These are phyloP conservation scores for Thermomyces lanuginosus DNA, from an alignment of 2,329 filamentous ascomycete genomes.

Conservation along the genomic window DNA sequence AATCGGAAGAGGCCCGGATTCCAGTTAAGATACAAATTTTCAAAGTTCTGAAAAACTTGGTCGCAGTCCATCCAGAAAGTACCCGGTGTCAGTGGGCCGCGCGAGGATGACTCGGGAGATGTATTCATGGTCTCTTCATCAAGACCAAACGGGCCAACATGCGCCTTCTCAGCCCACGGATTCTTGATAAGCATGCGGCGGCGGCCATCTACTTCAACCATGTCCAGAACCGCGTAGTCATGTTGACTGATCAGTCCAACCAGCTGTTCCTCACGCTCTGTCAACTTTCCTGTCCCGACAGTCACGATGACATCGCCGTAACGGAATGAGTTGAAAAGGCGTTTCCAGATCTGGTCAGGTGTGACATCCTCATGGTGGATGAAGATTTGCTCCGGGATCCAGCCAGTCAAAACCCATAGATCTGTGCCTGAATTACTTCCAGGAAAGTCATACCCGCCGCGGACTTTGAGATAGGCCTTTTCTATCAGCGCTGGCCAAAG, in stretches of 20 bases:
- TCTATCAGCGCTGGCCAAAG: slow-evolving; percentile 88
- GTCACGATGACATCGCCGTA: slow-evolving; percentile 74
- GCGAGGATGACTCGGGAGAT: slow-evolving; percentile 4
- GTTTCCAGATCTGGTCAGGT: slow-evolving; percentile 58
- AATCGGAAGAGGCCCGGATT: slow-evolving; percentile 68
- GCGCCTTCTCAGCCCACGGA: slow-evolving; percentile 60
- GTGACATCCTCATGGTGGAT: slow-evolving; percentile 73
- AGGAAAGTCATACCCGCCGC: slow-evolving; percentile 92
- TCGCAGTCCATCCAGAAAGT: slow-evolving; percentile 89
- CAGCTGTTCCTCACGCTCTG: slow-evolving; percentile 56
- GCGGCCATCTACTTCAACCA: slow-evolving; percentile 47
- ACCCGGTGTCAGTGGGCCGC: slow-evolving; percentile 37
- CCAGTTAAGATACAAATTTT: slow-evolving; percentile 96
- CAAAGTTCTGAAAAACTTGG: slow-evolving; percentile 77
- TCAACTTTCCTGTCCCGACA: slow-evolving; percentile 73
- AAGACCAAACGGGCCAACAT: slow-evolving; percentile 8
- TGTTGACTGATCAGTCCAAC: slow-evolving; percentile 78
- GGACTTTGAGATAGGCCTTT: slow-evolving; percentile 89
- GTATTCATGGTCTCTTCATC: slow-evolving; percentile 5
- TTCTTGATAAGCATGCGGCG: slow-evolving; percentile 77
- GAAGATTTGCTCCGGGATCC: slow-evolving; percentile 93
- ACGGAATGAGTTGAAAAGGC: slow-evolving; percentile 57
- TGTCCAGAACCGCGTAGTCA: slow-evolving; percentile 78
- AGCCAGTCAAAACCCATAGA: slow-evolving; percentile 79
- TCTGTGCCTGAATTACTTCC: slow-evolving; percentile 96